Percentiles rank a stretch among this genome's conserved stretches.
phyloP scores from a whole-genome alignment of 441 rosid species.

The Rhodomyrtus psidioides region DNA sequence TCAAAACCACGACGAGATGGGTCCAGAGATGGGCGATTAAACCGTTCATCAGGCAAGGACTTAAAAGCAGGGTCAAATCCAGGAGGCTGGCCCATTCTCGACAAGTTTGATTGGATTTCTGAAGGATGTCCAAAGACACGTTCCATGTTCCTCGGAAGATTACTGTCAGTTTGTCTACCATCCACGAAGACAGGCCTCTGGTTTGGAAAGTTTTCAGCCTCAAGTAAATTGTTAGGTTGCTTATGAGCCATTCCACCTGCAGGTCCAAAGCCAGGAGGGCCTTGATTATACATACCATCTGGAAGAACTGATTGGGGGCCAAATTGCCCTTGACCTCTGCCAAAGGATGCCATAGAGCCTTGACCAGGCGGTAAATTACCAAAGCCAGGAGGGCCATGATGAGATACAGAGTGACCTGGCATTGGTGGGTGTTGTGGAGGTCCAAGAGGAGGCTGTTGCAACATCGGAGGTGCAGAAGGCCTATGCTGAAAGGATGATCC shows the following conservation, averaged over 20 bases:
- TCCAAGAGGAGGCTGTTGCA: slow-evolving; percentile 33
- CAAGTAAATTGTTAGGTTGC: slow-evolving; percentile 15
- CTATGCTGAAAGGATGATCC: slow-evolving; percentile 34
- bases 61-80: slow-evolving; percentile 24
- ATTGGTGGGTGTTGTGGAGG: slow-evolving; percentile 22
- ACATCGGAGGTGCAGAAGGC: slow-evolving; percentile 30
- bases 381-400: slow-evolving; percentile 29
- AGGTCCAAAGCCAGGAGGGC: slow-evolving; percentile 14
- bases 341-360: slow-evolving; percentile 21
- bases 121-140: slow-evolving; percentile 17
- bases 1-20: slow-evolving; percentile 22
- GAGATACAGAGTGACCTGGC: slow-evolving; percentile 26
- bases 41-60: slow-evolving; percentile 28
- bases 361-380: slow-evolving; percentile 21
- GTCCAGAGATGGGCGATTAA: slow-evolving; percentile 24
- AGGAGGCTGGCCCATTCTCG: slow-evolving; percentile 29
- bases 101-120: slow-evolving; percentile 12
- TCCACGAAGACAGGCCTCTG: slow-evolving; percentile 25
- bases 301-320: slow-evolving; percentile 18
- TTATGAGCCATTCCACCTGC: slow-evolving; percentile 18
- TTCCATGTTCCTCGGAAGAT: slow-evolving; percentile 8
- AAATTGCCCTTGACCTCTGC: slow-evolving; percentile 23
- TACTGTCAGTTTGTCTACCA: slow-evolving; percentile 23
- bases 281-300: slow-evolving; percentile 28
- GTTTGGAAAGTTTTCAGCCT: slow-evolving; percentile 17